These are phyloP conservation scores for Pleurotus tuber-regium DNA, from an alignment of 768 basidiomycete species.

Conservation along the genomic window DNA sequence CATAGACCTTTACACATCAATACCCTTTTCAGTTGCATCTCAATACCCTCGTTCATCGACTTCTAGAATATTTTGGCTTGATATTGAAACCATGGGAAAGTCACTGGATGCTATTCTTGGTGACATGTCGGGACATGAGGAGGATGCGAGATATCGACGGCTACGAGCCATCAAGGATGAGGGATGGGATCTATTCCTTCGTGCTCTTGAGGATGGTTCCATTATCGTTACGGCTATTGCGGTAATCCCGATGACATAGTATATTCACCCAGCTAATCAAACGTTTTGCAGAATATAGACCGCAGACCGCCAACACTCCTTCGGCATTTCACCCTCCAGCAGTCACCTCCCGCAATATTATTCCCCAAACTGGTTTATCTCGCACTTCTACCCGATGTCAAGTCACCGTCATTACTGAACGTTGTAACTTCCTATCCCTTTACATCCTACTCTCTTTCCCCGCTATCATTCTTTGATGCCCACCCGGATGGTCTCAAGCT, in stretches of 20 bases:
- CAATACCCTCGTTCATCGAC: constrained; percentile 26
- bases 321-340: constrained; percentile 70
- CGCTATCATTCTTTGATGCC: constrained; percentile 60
- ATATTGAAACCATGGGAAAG: constrained; percentile 55
- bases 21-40: constrained; percentile 37
- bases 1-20: constrained; percentile 66
- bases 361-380: constrained; percentile 45
- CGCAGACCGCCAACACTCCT: constrained; percentile 82
- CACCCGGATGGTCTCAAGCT: constrained; percentile 49
- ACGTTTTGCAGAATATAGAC: constrained; percentile 71
- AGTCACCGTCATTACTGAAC: constrained; percentile 38
- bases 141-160: constrained; percentile 45
- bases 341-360: constrained; percentile 52
- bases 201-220: constrained; percentile 72
- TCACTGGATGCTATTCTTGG: constrained; percentile 43
- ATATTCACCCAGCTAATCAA: constrained; percentile 6
- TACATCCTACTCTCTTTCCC: constrained; percentile 55
- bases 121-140: constrained; percentile 27
- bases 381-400: constrained; percentile 48
- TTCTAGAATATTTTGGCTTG: constrained; percentile 68
- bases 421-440: constrained; percentile 70
- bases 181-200: constrained; percentile 78
- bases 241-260: constrained; percentile 41
- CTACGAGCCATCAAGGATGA: constrained; percentile 66
- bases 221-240: constrained; percentile 69